Base-by-base conservation (phyloP, 176 grass and related monocot genomes). In the Puya raimondii region DNA sequence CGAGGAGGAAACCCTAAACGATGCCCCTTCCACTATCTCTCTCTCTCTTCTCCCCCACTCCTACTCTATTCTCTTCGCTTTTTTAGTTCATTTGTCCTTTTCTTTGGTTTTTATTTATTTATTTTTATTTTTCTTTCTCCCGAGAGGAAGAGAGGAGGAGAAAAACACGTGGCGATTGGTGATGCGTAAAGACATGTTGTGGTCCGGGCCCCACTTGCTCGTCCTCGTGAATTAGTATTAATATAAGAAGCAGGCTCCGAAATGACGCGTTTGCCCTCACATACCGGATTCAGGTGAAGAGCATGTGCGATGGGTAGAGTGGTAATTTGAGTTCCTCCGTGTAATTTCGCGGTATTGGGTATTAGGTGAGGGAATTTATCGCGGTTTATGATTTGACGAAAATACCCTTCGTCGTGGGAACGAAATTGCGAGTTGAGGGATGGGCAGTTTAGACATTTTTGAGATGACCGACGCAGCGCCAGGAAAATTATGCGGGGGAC, bases 151-250 rank as follows among this genome's bases (percentile, higher is more conserved):
- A 10, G 17, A 20, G 56, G 56, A 20, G 10, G 56, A 12, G 16
- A 21, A 20, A 61, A 61, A 18, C 56, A 61, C 56, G 56, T 61
- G 56, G 56, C 56, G 56, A 20, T 61, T 61, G 56, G 7, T 20
- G 4, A 61, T 61, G 56, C 56, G 56, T 61, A 61, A 61, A 61
- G 56, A 61, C 56, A 61, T 16, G 56, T 20, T 61, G 56, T 16
- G 9, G 2, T 16, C 21, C 9, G 56, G 56, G 56, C 16, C 56
- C 56, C 56, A 22, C 56, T 16, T n/a, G 21, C 56, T 16, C 56
- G 56, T 16, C 21, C 56, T 18, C 56, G 56, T 61, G 56, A 61
- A 10, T 20, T 61, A 20, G n/a, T n/a, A n/a, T n/a, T n/a, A n/a
- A n/a, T n/a, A 16, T 5, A 61, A 61, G 56, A 16, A 9, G 56